These are phyloP conservation scores for Kazachstania sp. DNA, from an alignment of 1,139 yeast genomes.

Conservation along the genomic window DNA sequence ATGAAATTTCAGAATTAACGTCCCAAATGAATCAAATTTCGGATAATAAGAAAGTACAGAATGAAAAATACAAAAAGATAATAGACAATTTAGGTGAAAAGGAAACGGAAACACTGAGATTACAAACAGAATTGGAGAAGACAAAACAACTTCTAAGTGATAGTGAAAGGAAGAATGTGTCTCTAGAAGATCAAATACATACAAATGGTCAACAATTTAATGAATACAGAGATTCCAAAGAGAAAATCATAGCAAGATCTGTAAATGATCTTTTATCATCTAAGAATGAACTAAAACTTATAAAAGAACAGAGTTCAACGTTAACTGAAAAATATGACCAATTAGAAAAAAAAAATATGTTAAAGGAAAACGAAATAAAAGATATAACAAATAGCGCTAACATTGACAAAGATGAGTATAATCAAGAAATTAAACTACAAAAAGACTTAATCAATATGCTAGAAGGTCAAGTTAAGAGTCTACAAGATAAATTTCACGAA, in stretches of 20 bases:
- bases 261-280: slow-evolving; percentile 19
- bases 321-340: slow-evolving; percentile 10
- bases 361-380: slow-evolving; percentile 34
- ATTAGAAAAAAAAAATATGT: slow-evolving; percentile 11
- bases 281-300: slow-evolving; percentile 3
- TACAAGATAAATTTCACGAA: slow-evolving; percentile 4
- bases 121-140: slow-evolving; percentile 35
- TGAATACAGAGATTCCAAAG: slow-evolving; percentile 34
- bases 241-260: slow-evolving; percentile 31
- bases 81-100: slow-evolving; percentile 33
- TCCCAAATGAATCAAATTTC: not conserved
- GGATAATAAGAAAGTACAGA: slow-evolving; percentile 35
- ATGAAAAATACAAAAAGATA: slow-evolving; percentile 33
- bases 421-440: slow-evolving; percentile 56
- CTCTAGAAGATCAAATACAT: slow-evolving; percentile 17
- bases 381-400: slow-evolving; percentile 40
- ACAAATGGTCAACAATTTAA: slow-evolving; percentile 32
- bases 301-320: slow-evolving; percentile 9
- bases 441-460: slow-evolving; percentile 55
- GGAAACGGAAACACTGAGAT: slow-evolving; percentile 29
- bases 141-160: slow-evolving; percentile 35
- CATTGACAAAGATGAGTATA: slow-evolving; percentile 43
- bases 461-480: slow-evolving; percentile 34
- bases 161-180: slow-evolving; percentile 22
- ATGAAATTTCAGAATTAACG: slow-evolving; percentile 34